Base-by-base conservation (phyloP, 164 flowering plant species). In the Hamamelis virginiana region DNA sequence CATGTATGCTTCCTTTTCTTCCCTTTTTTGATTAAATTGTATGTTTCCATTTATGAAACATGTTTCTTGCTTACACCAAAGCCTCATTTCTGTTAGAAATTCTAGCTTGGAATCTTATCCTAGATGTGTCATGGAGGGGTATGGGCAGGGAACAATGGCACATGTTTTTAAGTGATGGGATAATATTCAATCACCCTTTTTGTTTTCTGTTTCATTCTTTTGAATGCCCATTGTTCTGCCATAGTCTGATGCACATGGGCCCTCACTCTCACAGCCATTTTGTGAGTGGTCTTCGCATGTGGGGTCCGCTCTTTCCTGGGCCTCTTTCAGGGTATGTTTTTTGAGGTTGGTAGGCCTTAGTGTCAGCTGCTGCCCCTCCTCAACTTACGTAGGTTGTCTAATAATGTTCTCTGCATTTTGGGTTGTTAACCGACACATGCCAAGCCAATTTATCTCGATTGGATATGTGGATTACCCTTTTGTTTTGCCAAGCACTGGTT, bases 91-190 rank as follows among this genome's bases (percentile, higher is more conserved):
- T 61, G 53, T 63, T 70, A n/a, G 44, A 59, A 50, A 43, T 66
- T 62, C 59, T 25, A 51, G 59, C 22, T 27, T 62, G 51, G 72
- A 62, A 84, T 73, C 83, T 83, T 83, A 84, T 86, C 87, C 75
- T 81, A 19, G 59, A 67, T 70, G 74, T 77, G 74, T 74, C 80
- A 70, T 69, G 63, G 43, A n/a, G n/a, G 51, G 51, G 82, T 73
- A 84, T 83, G 87, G 87, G 84, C 66, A 45, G 6, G 41, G 77
- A 78, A n/a, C n/a, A n/a, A n/a, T 65, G 79, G 80, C 76, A 75
- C 81, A 75, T 23, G 62, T 62, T 77, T 79, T 69, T 41, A 63
- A 68, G 68, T 58, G 65, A 67, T 73, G 68, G 65, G 75, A 46
- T 70, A 57, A 62, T 61, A 60, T 68, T 63, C 69, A 52, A 27